Evolutionary conservation across 1,284 basidiomycete species (phyloP), one percentile per base, ranked within the genome.

Genomic region (Bondarzewia mesenterica): DNA sequence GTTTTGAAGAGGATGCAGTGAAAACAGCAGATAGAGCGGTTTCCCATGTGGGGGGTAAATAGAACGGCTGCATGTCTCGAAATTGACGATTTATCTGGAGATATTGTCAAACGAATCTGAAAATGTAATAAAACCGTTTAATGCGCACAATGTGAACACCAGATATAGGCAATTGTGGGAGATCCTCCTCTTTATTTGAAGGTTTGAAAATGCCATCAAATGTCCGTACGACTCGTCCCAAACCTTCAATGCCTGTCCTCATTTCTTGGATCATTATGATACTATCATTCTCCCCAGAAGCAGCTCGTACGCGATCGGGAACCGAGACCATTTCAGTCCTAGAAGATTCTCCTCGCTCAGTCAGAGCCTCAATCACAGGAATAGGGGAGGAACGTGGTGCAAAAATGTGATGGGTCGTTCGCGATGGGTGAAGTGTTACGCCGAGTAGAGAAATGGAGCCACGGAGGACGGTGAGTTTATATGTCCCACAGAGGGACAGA

Each of bases 321-420:
- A 58, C 38, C 12, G 18, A 5, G 21, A 14, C 7, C 14, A 18
- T 12, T 25, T 37, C 6, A 5, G 23, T 15, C 21, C 39, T 45
- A 7, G 22, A 42, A 35, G 48, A 37, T 16, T 47, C 32, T 26
- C 42, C 42, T 15, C 29, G 46, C 4, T 49, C 29, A 2, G 53
- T n/a, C 41, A 60, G 50, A 50, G 67, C 68, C 40, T 68, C 61
- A 18, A 86, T 61, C 16, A 75, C 57, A 3, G 86, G 84, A 6
- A 89, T 60, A 1, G 86, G 82, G 6, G 82, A 75, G 0, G 78
- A 86, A 10, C 75, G 71, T 0, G 85, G 82, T 2, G 85, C 81
- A 57, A 78, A 89, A 20, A 88, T 66, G 20, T 60, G 60, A 51
- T 85, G 69, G 4, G 56, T 51, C 1, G 50, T 58, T 4, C 56